Conservation (phyloP, 2,329 filamentous ascomycete genomes). For the Fusarium abutilonis region DNA sequence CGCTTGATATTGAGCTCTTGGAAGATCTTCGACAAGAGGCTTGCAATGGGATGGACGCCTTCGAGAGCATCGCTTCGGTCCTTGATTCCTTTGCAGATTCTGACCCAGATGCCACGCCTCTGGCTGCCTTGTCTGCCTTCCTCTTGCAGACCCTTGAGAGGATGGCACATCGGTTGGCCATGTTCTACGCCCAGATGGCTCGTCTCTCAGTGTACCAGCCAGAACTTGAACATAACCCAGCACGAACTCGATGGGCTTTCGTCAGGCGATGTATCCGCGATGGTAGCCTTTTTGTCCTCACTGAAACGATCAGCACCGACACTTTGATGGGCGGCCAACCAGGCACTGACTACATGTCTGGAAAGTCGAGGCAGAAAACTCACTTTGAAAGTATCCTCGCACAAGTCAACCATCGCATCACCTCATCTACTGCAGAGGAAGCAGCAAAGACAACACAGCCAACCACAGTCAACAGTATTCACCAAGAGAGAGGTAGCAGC, state of each 20-base stretch:
- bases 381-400: conserved; percentile 36
- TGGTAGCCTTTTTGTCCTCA: conserved; percentile 62
- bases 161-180: conserved; percentile 61
- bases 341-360: conserved; percentile 24
- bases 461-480: conserved; percentile 21
- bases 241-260: conserved; percentile 62
- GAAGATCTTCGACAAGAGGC: conserved; percentile 64
- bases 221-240: conserved; percentile 62
- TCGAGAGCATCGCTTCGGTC: conserved; percentile 54
- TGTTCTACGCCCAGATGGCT: conserved; percentile 62
- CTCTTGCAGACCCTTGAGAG: conserved; percentile 63
- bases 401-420: conserved; percentile 30
- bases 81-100: conserved; percentile 46
- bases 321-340: conserved; percentile 1
- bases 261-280: conserved; percentile 59
- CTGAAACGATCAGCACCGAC: conserved; percentile 46
- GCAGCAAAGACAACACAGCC: neutral
- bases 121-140: conserved; percentile 56
- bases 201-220: conserved; percentile 61
- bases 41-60: conserved; percentile 65
- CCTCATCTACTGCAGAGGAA: neutral
- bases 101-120: conserved; percentile 50
- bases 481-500: conserved; percentile 16
- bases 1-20: conserved; percentile 63
- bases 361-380: conserved; percentile 27